Base-by-base conservation (phyloP, 345 rosid species). In the Aquilaria malaccensis region DNA sequence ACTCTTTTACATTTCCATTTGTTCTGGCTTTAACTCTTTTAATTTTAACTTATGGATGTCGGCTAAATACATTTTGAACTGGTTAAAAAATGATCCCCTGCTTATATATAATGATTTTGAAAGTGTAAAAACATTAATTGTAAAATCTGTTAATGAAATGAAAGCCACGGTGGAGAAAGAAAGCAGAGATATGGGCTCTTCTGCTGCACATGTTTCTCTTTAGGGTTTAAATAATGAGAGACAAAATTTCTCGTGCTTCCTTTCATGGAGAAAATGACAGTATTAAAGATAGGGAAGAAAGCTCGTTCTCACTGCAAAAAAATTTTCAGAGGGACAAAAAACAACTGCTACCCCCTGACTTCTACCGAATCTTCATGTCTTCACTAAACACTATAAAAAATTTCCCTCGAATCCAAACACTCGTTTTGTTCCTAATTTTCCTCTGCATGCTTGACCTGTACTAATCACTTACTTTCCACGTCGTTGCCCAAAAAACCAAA, bases 291-390 rank as follows among this genome's bases (percentile, higher is more conserved):
- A 66, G 52, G 56, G 61, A 65, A 61, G 66, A 75, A 76, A 81
- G 75, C 82, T 77, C 83, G 61, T 65, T 74, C 79, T 74, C 84
- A 68, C 83, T 76, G 81, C 76, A 62, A 52, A 70, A 70, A 22
- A 22, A 74, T 64, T 56, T 14, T 57, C 55, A 70, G 70, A 56
- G 75, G 55, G 72, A 74, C 74, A 81, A 62, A 69, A 22, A 22
- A 22, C 22, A 22, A 62, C 56, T 52, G 45, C 14, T 58, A 56
- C 66, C 57, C 22, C 22, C 77, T 79, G 81, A 66, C 71, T 22
- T 22, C 22, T 63, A 55, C 62, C 30, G 89, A 77, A 83, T 81
- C 84, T 81, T 75, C 74, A 80, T 67, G 61, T 78, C 52, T 58
- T 58, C 73, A 61, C 62, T 50, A 74, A 72, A 71, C 59, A 76